Percentiles rank a stretch among this genome's conserved stretches.
phyloP scores from a whole-genome alignment of 306 rosid species.

The Vigna trinervia region DNA sequence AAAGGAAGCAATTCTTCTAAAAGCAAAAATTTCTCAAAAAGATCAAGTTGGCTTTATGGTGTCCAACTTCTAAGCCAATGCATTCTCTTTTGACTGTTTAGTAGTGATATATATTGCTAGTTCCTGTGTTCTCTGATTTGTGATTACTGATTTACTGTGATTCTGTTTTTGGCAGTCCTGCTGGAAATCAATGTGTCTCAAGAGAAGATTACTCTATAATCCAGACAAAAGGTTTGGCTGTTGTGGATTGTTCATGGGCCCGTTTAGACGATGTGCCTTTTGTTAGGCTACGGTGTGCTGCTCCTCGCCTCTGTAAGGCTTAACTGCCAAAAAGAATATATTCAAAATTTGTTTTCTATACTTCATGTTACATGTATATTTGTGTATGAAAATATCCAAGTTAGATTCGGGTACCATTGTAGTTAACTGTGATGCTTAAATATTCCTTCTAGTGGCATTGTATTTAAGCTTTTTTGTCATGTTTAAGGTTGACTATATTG shows the following conservation, averaged over 20 bases:
- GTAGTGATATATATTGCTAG: slow-evolving; percentile 29
- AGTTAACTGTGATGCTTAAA: slow-evolving; percentile 28
- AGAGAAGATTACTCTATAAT: slow-evolving; percentile 80
- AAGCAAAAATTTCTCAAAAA: not conserved
- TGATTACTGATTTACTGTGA: slow-evolving; percentile 28
- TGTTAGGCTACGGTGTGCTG: slow-evolving; percentile 80
- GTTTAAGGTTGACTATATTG: slow-evolving; percentile 35
- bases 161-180: slow-evolving; percentile 71
- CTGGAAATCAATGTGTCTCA: slow-evolving; percentile 84
- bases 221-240: slow-evolving; percentile 82
- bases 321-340: slow-evolving; percentile 32
- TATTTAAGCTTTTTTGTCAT: slow-evolving; percentile 8
- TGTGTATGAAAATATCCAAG: not conserved
- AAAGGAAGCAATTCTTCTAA: not conserved
- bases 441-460: not conserved
- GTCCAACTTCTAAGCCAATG: slow-evolving; percentile 37
- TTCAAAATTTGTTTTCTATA: slow-evolving; percentile 4
- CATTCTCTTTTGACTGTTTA: slow-evolving; percentile 33
- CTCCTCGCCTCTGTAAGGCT: slow-evolving; percentile 92
- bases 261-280: slow-evolving; percentile 92
- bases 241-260: slow-evolving; percentile 99
- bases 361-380: slow-evolving; percentile 10
- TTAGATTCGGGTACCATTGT: slow-evolving; percentile 20
- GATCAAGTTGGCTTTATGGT: slow-evolving; percentile 11
- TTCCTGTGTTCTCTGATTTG: slow-evolving; percentile 17